Conservation (phyloP, 2,329 filamentous ascomycete genomes). For the Botrytis sinoallii region DNA sequence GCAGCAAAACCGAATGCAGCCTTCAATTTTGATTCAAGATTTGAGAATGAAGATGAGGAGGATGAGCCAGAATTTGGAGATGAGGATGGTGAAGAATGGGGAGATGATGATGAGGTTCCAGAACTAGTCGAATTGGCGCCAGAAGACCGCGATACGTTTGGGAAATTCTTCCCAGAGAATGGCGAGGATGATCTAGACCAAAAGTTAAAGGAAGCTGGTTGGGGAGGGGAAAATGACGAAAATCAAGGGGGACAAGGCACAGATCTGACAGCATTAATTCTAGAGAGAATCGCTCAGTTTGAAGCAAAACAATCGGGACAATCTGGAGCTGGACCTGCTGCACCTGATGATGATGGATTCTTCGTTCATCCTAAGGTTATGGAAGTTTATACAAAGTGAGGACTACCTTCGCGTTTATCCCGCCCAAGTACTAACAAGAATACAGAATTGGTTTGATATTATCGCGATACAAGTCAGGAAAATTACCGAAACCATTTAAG, state of each 20-base stretch:
- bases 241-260: constrained; percentile 53
- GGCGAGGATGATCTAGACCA: constrained; percentile 43
- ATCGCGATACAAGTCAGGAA: constrained; percentile 92
- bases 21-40: constrained; percentile 78
- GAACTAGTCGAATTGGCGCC: constrained; percentile 81
- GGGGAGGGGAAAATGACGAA: constrained; percentile 40
- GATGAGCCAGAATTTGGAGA: constrained; percentile 48
- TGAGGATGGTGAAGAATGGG: constrained; percentile 65
- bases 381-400: constrained; percentile 86
- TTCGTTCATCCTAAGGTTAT: constrained; percentile 88
- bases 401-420: constrained; percentile 1
- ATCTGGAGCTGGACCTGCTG: constrained; percentile 32
- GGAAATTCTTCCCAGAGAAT: constrained; percentile 77
- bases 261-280: constrained; percentile 88
- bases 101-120: constrained; percentile 71
- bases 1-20: constrained; percentile 53
- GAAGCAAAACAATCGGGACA: constrained; percentile 62
- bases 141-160: constrained; percentile 83
- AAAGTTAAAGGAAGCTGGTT: constrained; percentile 31
- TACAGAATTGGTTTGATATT: constrained; percentile 78
- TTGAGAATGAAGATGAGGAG: constrained; percentile 55
- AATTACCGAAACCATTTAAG: constrained; percentile 96
- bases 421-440: constrained; percentile 19
- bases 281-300: constrained; percentile 90
- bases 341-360: constrained; percentile 67